Evolutionary conservation across 768 basidiomycete species (phyloP).

Genomic region (Rhodotorula paludigena): DNA sequence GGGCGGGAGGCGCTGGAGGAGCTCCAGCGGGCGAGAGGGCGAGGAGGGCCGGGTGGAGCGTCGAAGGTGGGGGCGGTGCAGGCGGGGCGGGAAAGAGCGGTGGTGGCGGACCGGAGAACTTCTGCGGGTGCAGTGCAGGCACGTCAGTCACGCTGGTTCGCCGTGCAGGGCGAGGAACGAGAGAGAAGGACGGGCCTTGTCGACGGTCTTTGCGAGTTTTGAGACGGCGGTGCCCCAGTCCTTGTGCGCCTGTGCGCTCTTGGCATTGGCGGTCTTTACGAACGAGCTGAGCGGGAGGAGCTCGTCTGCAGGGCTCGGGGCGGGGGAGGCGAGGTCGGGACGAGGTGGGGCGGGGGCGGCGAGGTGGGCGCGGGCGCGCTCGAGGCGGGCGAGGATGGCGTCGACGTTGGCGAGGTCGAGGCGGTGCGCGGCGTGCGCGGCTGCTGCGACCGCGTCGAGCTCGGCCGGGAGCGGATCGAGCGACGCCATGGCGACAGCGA

Average conservation of each 20-base stretch:
- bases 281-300: slow-evolving; percentile 18
- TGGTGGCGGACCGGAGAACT: slow-evolving; percentile 11
- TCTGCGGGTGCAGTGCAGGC: not conserved
- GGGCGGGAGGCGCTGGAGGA: slow-evolving; percentile 52
- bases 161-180: not conserved
- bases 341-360: not conserved
- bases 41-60: slow-evolving; percentile 4
- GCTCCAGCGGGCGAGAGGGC: slow-evolving; percentile 22
- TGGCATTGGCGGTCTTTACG: slow-evolving; percentile 12
- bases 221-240: slow-evolving; percentile 74
- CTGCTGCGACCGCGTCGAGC: not conserved
- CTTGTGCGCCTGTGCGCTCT: slow-evolving; percentile 75
- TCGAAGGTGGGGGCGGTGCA: not conserved
- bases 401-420: slow-evolving; percentile 8
- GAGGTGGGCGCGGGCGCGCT: slow-evolving; percentile 19
- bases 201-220: slow-evolving; percentile 75
- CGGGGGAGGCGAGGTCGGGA: too few relatives aligned
- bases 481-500: not conserved
- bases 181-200: slow-evolving; percentile 62
- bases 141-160: too few relatives aligned
- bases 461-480: slow-evolving; percentile 12
- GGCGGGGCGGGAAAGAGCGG: slow-evolving; percentile 30
- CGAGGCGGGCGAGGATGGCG: slow-evolving; percentile 26
- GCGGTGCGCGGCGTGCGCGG: not conserved
- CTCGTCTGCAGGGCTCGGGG: not conserved